Base-by-base conservation (phyloP, 164 flowering plant species). In the Pachysandra terminalis region DNA sequence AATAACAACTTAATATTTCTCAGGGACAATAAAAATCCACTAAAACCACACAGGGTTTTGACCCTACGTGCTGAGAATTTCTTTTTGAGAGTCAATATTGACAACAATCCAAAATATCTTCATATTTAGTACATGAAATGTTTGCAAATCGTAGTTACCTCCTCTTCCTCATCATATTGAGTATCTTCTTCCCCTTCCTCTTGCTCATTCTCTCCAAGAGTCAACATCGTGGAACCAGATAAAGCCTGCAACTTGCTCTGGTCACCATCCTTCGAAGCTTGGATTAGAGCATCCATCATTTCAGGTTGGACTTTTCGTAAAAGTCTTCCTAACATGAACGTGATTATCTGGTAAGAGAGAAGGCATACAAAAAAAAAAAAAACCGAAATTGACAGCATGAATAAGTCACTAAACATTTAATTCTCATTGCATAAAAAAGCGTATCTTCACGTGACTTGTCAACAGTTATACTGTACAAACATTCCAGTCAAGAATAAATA, bases 211-310 rank as follows among this genome's bases (percentile, higher is more conserved):
- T 79, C 85, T 60, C 61, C 80, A 64, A 35, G 24, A 15, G n/a
- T 63, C 63, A 2, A n/a, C 24, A 74, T 65, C 55, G 52, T 78
- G 37, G 81, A 53, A 68, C 75, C 82, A 72, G 76, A 75, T 55
- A 90, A 75, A 25, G 73, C 71, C 73, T 78, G 83, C 64, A 93
- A 73, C 68, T 60, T 84, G 59, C 63, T 66, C 1, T 72, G 72
- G 71, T 91, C 96, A 52, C 96, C 93, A 63, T 81, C 90, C 81
- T 86, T 91, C 17, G 87, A 74, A 22, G 96, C 93, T 72, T 80
- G 84, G 67, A 93, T 88, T 64, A 93, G 78, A 35, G 81, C 77
- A 78, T 87, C 91, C 91, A 94, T 85, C 74, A 90, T 70, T 49
- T 84, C 88, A 53, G 91, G 89, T 52, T 91, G 75, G 22, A 65